Percentiles rank a stretch among this genome's conserved stretches.
These are phyloP conservation scores for Brassica napus DNA, from an alignment of 345 rosid species.

Conservation along the genomic window DNA sequence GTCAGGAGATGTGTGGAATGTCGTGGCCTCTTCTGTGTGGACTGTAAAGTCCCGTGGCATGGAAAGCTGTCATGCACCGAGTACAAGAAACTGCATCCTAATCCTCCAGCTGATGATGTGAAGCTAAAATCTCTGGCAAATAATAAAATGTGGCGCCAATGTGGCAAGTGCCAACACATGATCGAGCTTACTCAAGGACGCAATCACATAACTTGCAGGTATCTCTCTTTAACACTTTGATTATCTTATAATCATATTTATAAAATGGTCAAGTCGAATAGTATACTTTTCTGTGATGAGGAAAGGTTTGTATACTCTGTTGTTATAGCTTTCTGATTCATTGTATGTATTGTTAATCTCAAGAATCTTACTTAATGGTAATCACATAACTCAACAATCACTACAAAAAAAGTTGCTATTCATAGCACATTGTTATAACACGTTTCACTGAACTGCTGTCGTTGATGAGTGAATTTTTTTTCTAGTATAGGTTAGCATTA, in stretches of 20 bases:
- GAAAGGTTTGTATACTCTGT: background rate
- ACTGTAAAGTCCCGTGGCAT: slow-evolving; percentile 92
- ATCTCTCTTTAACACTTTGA: background rate
- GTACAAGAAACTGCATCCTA: slow-evolving; percentile 47
- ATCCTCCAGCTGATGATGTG: slow-evolving; percentile 49
- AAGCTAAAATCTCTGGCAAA: slow-evolving; percentile 52
- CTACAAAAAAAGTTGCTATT: too few species aligned
- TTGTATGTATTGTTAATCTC: background rate
- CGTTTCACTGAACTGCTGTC: too few species aligned
- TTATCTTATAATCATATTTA: background rate
- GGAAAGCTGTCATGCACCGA: slow-evolving; percentile 47
- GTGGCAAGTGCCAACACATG: slow-evolving; percentile 37
- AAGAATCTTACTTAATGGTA: background rate
- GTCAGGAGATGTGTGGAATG: slow-evolving; percentile 72
- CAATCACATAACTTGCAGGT: background rate
- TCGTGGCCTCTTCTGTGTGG: slow-evolving; percentile 54
- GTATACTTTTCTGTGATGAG: background rate
- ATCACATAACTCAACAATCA: background rate
- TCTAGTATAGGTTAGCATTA: too few species aligned
- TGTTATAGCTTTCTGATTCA: background rate
- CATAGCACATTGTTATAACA: too few species aligned
- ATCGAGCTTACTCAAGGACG: background rate
- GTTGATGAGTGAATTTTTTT: too few species aligned
- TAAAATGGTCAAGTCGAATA: background rate
- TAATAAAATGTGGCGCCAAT: slow-evolving; percentile 55